These are phyloP conservation scores for Linum lewisii DNA, from an alignment of 345 rosid species.

Conservation along the genomic window DNA sequence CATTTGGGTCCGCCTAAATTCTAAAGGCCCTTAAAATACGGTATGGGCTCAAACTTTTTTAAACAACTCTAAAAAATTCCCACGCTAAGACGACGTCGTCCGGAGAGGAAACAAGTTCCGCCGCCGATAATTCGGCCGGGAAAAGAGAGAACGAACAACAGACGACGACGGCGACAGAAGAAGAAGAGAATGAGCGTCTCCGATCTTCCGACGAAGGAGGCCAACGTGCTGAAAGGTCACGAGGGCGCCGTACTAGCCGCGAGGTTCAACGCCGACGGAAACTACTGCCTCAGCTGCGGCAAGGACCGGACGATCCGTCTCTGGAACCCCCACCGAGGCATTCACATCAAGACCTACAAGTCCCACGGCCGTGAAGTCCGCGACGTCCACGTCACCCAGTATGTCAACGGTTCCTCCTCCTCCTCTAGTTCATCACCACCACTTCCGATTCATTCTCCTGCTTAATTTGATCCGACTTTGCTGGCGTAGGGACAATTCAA, in stretches of 20 bases:
- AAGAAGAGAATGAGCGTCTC: conserved; percentile 30
- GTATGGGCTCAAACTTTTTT: too few species aligned
- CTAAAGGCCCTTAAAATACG: too few species aligned
- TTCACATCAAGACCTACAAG: conserved; percentile 89
- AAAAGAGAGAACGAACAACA: not conserved
- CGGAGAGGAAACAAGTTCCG: too few species aligned
- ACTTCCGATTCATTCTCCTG: not conserved
- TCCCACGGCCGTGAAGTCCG: conserved; percentile 97
- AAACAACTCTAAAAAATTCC: too few species aligned
- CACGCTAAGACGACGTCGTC: too few species aligned
- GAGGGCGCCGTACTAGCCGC: conserved; percentile 81
- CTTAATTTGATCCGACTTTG: too few species aligned
- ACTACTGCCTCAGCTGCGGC: conserved; percentile 86
- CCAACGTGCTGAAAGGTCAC: conserved; percentile 57
- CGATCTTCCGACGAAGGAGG: conserved; percentile 59
- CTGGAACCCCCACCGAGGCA: conserved; percentile 97
- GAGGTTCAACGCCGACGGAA: conserved; percentile 84
- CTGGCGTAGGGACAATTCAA: conserved; percentile 61
- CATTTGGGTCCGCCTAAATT: too few species aligned
- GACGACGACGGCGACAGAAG: not conserved
- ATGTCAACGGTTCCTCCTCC: conserved; percentile 9
- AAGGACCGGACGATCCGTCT: conserved; percentile 97
- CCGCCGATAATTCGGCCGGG: not conserved
- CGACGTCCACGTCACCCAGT: conserved; percentile 91
- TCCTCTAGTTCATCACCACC: not conserved